Conservation (phyloP, 2,329 filamentous ascomycete species). For the Phialophora verrucosa region DNA sequence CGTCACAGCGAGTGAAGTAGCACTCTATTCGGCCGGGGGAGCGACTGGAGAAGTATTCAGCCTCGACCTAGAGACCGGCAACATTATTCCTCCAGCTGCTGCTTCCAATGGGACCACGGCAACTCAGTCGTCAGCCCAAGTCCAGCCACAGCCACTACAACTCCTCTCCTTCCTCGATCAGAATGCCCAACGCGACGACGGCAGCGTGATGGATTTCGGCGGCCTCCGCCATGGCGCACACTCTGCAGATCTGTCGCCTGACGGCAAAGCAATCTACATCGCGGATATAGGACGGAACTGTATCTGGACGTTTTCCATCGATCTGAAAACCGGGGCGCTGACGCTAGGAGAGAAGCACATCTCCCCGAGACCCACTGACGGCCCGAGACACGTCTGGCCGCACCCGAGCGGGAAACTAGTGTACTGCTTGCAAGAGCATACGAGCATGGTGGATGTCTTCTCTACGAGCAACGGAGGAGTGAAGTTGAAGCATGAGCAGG, state of each 20-base stretch:
- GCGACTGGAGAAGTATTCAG: constrained; percentile 40
- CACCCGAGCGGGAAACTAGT: constrained; percentile 37
- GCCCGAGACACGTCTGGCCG: constrained; percentile 39
- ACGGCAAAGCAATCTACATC: constrained; percentile 39
- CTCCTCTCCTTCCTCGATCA: constrained; percentile 36
- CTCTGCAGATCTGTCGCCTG: constrained; percentile 40
- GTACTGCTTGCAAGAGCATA: constrained; percentile 40
- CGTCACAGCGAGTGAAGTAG: constrained; percentile 34
- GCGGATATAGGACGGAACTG: constrained; percentile 42
- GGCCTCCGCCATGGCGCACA: constrained; percentile 41
- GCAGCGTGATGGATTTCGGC: constrained; percentile 40
- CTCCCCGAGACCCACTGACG: constrained; percentile 36
- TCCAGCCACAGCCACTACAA: constrained; percentile 34
- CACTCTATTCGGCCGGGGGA: constrained; percentile 39
- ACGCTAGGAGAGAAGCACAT: constrained; percentile 37
- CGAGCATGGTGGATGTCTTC: constrained; percentile 40
- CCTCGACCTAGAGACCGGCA: constrained; percentile 35
- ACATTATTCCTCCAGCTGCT: constrained; percentile 20
- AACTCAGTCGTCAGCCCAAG: constrained; percentile 4
- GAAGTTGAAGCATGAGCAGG: constrained; percentile 35
- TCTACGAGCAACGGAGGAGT: constrained; percentile 23
- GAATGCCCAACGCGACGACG: constrained; percentile 34
- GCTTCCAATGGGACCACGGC: neutral
- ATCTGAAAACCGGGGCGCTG: constrained; percentile 20
- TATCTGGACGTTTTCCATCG: constrained; percentile 39